Percentiles rank a stretch among this genome's conserved stretches.
phyloP scores from a whole-genome alignment of 345 rosid genomes.

The Arabidopsis suecica region DNA sequence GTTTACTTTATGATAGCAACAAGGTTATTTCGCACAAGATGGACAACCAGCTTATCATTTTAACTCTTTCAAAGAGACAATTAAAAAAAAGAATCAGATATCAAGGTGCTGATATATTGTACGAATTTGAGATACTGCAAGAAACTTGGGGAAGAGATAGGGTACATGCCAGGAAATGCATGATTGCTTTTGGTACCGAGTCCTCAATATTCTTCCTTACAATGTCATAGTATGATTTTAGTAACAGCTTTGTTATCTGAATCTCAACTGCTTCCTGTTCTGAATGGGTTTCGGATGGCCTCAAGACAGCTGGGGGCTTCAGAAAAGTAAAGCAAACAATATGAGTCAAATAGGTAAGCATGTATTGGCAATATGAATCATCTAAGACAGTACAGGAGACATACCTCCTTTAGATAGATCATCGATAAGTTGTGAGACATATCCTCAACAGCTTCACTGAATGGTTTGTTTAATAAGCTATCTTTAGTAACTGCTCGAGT shows the following conservation, averaged over 20 bases:
- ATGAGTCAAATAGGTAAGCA: constrained; percentile 29
- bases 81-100: not conserved
- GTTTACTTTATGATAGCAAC: not conserved
- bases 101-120: constrained; percentile 17
- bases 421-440: constrained; percentile 67
- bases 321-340: constrained; percentile 36
- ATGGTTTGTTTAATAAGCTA: constrained; percentile 53
- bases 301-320: constrained; percentile 89
- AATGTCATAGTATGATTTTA: constrained; percentile 91
- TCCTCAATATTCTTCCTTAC: constrained; percentile 95
- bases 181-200: constrained; percentile 88
- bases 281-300: constrained; percentile 85
- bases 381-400: constrained; percentile 3
- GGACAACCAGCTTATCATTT: not conserved
- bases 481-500: constrained; percentile 67
- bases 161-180: constrained; percentile 87
- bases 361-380: constrained; percentile 23
- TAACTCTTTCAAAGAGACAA: not conserved
- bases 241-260: constrained; percentile 75
- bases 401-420: constrained; percentile 88
- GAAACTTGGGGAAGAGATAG: constrained; percentile 1
- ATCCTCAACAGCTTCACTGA: constrained; percentile 59
- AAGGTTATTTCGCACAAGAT: constrained; percentile 3
- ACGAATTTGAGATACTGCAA: constrained; percentile 1
- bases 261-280: constrained; percentile 86